phyloP scores from a whole-genome alignment of 345 rosid genomes.

The Fremontodendron californicum region DNA sequence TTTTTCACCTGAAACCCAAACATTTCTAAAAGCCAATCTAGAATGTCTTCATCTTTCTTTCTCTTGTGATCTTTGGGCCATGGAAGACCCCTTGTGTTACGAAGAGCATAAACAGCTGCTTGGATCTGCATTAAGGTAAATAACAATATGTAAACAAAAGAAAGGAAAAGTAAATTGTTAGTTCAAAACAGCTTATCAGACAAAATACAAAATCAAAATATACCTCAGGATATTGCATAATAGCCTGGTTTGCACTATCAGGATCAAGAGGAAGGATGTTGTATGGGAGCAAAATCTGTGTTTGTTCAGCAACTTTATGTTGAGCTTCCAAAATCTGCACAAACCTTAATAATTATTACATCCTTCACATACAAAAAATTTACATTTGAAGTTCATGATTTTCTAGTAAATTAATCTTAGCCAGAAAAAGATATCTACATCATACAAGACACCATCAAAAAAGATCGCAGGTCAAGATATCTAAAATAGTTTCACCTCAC shows the following conservation, averaged over 20 bases:
- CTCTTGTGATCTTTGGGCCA: slow-evolving; percentile 84
- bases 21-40: slow-evolving; percentile 98
- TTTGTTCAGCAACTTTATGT: slow-evolving; percentile 86
- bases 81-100: slow-evolving; percentile 98
- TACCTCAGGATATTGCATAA: slow-evolving; percentile 97
- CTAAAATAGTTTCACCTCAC: slow-evolving; percentile 56
- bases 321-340: slow-evolving; percentile 95
- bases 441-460: slow-evolving; percentile 3
- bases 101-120: slow-evolving; percentile 93
- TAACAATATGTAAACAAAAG: slow-evolving; percentile 7
- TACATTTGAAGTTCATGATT: neutral
- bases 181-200: neutral
- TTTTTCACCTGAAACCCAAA: slow-evolving; percentile 93
- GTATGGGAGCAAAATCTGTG: slow-evolving; percentile 83
- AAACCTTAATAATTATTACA: slow-evolving; percentile 15
- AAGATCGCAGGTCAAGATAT: slow-evolving; percentile 5
- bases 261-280: slow-evolving; percentile 99
- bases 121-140: slow-evolving; percentile 53
- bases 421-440: neutral
- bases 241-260: slow-evolving; percentile 96
- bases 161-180: slow-evolving; percentile 11
- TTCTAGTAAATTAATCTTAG: slow-evolving; percentile 3
- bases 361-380: neutral
- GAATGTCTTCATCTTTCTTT: slow-evolving; percentile 86
- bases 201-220: slow-evolving; percentile 15